Evolutionary conservation across 371 early-diverging fungal genomes (phyloP), one percentile per base, ranked within the genome.

Genomic region (Haplosporangium sp.): DNA sequence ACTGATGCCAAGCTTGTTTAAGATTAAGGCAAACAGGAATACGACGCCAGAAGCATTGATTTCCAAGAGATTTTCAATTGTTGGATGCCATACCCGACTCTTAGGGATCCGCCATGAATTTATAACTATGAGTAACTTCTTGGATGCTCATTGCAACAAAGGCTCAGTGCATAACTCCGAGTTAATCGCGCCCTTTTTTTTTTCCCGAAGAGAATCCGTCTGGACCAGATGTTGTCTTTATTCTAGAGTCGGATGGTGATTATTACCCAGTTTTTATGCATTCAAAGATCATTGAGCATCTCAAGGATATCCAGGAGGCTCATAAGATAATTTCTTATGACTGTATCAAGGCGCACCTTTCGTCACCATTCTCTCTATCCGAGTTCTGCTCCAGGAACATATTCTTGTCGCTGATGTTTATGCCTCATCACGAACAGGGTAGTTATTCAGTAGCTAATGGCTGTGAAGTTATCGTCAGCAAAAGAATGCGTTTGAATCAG

Each of bases 221-320:
- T 9, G 71, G 76, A 2, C 76, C 68, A 7, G 71, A 76, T 34
- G 50, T 76, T 62, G 67, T 59, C 47, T 75, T 70, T 62, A 71
- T 75, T 4, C 38, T 59, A 2, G 59, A 59, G 1, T 59, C 59
- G 3, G 59, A 59, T n/a, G 27, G 15, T 20, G 39, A 59, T 39
- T 8, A 59, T 39, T 59, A 59, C 10, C 59, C 59, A 15, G 59
- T 59, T 59, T 59, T 59, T 39, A 38, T 39, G n/a, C 59, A 59
- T 3, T 59, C 59, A 37, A 59, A 39, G 59, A 59, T 56, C 20
- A 13, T 0, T 38, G 39, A 39, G 4, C 1, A 39, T n/a, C 39
- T n/a, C 15, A 17, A 15, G 37, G 39, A 39, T 2, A 10, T 59
- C 39, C 37, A 9, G 17, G n/a, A 59, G 1, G 59, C 59, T 59